Evolutionary conservation across 768 basidiomycete genomes (phyloP).

Genomic region (Sistotremastrum suecicum): DNA sequence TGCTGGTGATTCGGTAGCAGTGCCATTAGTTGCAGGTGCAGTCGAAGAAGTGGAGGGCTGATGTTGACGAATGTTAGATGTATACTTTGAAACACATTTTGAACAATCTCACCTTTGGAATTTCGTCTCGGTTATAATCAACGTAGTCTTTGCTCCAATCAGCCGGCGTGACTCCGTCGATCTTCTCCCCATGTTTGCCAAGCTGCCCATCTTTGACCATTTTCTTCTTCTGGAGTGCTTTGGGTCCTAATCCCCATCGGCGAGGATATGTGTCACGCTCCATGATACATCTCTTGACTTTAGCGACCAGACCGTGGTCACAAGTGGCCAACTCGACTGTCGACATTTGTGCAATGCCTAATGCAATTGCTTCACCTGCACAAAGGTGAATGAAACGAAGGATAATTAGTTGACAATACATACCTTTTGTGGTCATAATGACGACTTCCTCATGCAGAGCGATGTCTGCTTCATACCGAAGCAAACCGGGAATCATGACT

Average conservation of each 20-base stretch:
- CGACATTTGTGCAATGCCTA: conserved; percentile 95
- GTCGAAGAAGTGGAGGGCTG: conserved; percentile 27
- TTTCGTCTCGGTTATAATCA: conserved; percentile 69
- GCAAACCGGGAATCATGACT: conserved; percentile 96
- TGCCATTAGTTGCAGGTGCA: conserved; percentile 13
- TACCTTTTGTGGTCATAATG: conserved; percentile 96
- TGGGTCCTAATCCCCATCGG: conserved; percentile 96
- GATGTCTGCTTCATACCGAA: conserved; percentile 94
- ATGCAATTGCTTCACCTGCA: conserved; percentile 80
- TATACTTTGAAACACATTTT: not conserved
- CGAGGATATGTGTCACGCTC: conserved; percentile 97
- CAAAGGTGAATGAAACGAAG: conserved; percentile 1
- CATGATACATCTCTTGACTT: conserved; percentile 99
- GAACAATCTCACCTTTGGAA: conserved; percentile 9
- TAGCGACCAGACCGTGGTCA: conserved; percentile 97
- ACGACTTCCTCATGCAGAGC: conserved; percentile 92
- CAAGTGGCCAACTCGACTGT: conserved; percentile 96
- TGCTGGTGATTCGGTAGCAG: conserved; percentile 8
- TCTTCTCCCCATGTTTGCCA: conserved; percentile 86
- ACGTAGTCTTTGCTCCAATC: conserved; percentile 90
- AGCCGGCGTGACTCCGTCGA: conserved; percentile 74
- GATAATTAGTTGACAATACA: not conserved
- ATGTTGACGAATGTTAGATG: conserved; percentile 8
- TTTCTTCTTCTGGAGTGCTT: conserved; percentile 95
- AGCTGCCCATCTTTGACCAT: conserved; percentile 96